Base-by-base conservation (phyloP, 306 rosid genomes). In the Fragaria ananassa region DNA sequence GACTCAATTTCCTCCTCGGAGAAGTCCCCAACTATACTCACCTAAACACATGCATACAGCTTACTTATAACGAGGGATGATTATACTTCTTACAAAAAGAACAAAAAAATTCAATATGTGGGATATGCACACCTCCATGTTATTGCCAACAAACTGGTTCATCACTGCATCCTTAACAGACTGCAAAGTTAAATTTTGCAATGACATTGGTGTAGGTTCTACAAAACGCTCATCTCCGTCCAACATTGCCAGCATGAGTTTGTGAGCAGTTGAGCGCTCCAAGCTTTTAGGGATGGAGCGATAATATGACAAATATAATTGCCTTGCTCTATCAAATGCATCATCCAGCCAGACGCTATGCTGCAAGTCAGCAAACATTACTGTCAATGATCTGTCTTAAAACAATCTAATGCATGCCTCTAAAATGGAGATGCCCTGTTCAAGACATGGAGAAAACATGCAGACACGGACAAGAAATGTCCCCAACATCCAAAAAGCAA, bases 201-300 rank as follows among this genome's bases (percentile, higher is more conserved):
- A 82, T 9, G 97, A 91, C 42, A 81, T 86, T 64, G 99, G 99
- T 47, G 97, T 89, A 61, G 99, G 99, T 91, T 95, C 97, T 53
- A 88, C 92, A 87, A 95, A 95, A 54, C 99, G 86, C 82, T 95
- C 99, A 60, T 95, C 99, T 66, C 96, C 96, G 76, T 89, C 90
- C 87, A 92, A 76, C 99, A 95, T 95, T 78, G 98, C 99, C 70
- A 89, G 82, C 99, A 95, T 92, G 85, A 95, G 99, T 83, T 92
- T 95, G 86, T 95, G 97, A 77, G 99, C 99, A 87, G 99, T 95
- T 63, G 99, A 92, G 31, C 99, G 97, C 84, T 92, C 99, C 90
- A 95, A 84, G 87, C 99, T 95, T 89, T 95, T 95, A 34, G 99
- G 97, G 82, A 95, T 95, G 79, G 99, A 95, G 71, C 97, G 91